Percentiles rank a stretch among this genome's conserved stretches.
phyloP scores from a whole-genome alignment of 2,329 filamentous ascomycete genomes.

The Dothideomycetes sp. region DNA sequence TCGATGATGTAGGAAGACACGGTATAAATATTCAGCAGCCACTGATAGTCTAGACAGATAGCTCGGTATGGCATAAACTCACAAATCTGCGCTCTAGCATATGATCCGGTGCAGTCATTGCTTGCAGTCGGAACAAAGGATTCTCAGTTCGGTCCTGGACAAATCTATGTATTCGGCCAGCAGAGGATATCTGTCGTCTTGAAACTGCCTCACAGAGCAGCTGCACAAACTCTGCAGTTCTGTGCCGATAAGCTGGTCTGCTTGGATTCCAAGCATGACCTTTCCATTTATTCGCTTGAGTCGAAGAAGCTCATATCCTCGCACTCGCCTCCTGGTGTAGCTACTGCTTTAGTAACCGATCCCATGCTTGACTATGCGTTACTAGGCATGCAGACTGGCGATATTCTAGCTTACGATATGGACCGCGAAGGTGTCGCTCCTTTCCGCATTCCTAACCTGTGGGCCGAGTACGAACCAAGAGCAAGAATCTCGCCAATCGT shows the following conservation, averaged over 20 bases:
- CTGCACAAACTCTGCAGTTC: conserved; percentile 70
- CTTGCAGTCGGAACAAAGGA: conserved; percentile 85
- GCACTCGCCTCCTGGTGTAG: conserved; percentile 66
- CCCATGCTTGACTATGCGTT: conserved; percentile 91
- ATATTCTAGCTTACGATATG: conserved; percentile 85
- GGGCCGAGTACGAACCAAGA: conserved; percentile 61
- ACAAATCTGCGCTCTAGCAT: conserved; percentile 66
- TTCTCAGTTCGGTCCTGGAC: conserved; percentile 72
- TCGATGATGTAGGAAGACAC: conserved; percentile 57
- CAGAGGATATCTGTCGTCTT: conserved; percentile 68
- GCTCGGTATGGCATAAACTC: conserved; percentile 63
- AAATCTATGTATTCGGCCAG: conserved; percentile 83
- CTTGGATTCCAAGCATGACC: conserved; percentile 74
- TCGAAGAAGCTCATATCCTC: conserved; percentile 54
- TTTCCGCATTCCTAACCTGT: conserved; percentile 79
- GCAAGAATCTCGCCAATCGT: conserved; percentile 57
- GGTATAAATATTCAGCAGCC: conserved; percentile 9
- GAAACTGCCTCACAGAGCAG: conserved; percentile 57
- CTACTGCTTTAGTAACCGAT: conserved; percentile 67
- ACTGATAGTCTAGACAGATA: conserved; percentile 30
- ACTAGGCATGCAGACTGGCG: conserved; percentile 55
- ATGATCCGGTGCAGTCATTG: conserved; percentile 88
- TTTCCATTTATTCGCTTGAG: conserved; percentile 73
- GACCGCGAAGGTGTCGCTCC: conserved; percentile 67
- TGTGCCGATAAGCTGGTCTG: conserved; percentile 76